Evolutionary conservation across 2,329 filamentous ascomycete species (phyloP), one percentile per base, ranked within the genome.

Genomic region (Gremmenia infestans): DNA sequence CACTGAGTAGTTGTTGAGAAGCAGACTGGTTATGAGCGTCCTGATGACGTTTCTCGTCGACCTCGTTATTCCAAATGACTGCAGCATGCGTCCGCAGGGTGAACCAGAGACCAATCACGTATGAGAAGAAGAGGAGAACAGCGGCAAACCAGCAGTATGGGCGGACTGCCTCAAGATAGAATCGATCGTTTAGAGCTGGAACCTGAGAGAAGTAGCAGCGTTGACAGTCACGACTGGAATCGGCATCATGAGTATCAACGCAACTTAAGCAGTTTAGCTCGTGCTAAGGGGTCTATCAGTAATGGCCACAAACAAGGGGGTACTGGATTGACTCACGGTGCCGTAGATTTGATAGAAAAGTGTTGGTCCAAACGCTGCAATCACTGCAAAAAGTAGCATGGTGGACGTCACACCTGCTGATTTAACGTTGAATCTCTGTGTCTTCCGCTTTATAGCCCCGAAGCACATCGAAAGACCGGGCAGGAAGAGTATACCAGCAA

Each of bases 261-360:
- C 81, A 85, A 54, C 81, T 82, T 55, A 83, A 82, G 68, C 94
- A 99, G 67, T 91, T 94, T 52, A 99, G 81, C 74, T 99, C 91
- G 69, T 99, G 94, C 82, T 86, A 69, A 14, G 53, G 42, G 25
- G n/a, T 12, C 23, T 39, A 60, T 78, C 64, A 79, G 76, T 60
- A 63, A 52, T 37, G 43, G 28, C 28, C 19, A n/a, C 37, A 2
- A 17, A 9, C 28, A 43, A 49, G 32, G 32, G 15, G 22, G 11
- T 35, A 3, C 37, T 40, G 37, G 14, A 35, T 50, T 11, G 22
- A 76, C 81, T 75, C 76, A 86, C 82, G 49, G 91, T 96, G 64
- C 94, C 95, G 72, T 97, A 97, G 60, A 99, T 96, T 69, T 99
- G 93, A 73, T 97, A 99, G 74, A 99, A 99, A 14, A 99, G 76